Conservation (phyloP, 176 grass and related monocot species). For the Rhynchospora breviuscula region DNA sequence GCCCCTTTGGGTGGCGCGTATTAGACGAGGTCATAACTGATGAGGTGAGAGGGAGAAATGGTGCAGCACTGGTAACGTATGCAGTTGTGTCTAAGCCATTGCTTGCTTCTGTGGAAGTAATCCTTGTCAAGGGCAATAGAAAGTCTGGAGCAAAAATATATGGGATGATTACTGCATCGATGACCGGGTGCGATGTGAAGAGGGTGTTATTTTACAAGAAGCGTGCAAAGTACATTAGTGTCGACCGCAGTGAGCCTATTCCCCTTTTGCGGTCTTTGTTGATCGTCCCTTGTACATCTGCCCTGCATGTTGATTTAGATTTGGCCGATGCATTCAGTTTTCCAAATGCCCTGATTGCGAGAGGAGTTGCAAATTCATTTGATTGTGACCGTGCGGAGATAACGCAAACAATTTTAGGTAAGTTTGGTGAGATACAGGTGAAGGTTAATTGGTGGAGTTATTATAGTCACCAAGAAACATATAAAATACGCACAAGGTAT, state of each 20-base stretch:
- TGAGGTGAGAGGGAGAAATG: not conserved
- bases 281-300: not conserved
- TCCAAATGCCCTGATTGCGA: not conserved
- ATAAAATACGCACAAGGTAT: not conserved
- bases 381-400: not conserved
- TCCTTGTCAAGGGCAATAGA: not conserved
- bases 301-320: not conserved
- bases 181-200: not conserved
- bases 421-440: not conserved
- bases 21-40: not conserved
- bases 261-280: not conserved
- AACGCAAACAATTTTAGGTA: not conserved
- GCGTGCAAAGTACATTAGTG: not conserved
- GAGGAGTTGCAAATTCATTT: not conserved
- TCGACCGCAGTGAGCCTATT: not conserved
- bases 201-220: not conserved
- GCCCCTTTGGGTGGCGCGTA: not conserved
- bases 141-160: not conserved
- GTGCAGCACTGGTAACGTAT: not conserved
- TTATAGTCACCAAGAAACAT: not conserved
- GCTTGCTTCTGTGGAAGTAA: not conserved
- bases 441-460: conserved; percentile 6
- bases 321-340: not conserved
- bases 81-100: not conserved
- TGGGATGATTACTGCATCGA: not conserved